These are phyloP conservation scores for Polygonum aviculare DNA, from an alignment of 148 eudicot species.

Conservation along the genomic window DNA sequence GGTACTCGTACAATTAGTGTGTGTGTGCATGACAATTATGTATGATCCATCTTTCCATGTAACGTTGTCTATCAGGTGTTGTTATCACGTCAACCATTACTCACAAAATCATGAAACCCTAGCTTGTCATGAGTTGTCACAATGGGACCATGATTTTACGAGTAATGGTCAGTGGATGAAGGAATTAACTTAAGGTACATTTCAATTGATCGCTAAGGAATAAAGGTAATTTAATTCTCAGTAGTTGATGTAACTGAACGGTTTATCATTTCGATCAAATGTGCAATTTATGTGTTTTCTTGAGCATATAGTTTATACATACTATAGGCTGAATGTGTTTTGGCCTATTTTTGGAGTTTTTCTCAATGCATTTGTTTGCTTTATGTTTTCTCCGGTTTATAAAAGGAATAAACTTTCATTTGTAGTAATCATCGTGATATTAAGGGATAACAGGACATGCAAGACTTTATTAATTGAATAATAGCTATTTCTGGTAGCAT, in stretches of 20 bases:
- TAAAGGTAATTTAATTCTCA: conserved; percentile 7
- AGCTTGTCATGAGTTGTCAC: background rate
- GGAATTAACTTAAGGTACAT: background rate
- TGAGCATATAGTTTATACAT: no score
- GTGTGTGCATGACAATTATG: background rate
- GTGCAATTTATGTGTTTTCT: background rate
- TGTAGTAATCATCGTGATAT: no score
- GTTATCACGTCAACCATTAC: background rate
- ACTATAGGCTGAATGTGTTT: no score
- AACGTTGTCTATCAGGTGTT: background rate
- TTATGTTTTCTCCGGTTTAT: no score
- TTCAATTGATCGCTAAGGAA: background rate
- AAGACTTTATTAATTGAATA: no score
- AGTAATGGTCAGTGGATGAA: background rate
- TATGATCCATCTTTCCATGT: background rate
- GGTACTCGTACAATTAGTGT: conserved; percentile 5
- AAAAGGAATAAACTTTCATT: no score
- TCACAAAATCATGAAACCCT: conserved; percentile 11
- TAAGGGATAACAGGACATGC: no score
- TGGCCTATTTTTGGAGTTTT: no score
- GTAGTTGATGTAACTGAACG: background rate
- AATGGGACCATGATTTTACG: conserved; percentile 3
- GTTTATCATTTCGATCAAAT: conserved; percentile 1
- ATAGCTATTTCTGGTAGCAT: no score
- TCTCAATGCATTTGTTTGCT: no score